These are phyloP conservation scores for Scenedesmus sp. DNA, from an alignment of 163 green algal genomes.

Conservation along the genomic window DNA sequence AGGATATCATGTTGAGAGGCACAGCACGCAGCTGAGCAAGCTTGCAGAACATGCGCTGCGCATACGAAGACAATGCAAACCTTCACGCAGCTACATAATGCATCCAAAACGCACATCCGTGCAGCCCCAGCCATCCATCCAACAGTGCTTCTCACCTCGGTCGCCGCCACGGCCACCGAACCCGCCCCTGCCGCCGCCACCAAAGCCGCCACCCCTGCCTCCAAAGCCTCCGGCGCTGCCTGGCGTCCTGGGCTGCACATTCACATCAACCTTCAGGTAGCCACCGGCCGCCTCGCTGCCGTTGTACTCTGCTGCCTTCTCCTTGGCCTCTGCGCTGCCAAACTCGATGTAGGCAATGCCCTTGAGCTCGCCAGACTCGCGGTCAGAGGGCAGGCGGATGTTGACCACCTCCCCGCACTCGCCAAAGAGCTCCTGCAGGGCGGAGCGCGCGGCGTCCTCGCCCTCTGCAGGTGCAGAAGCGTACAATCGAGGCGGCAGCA, in stretches of 20 bases:
- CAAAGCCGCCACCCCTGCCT: constrained; percentile 64
- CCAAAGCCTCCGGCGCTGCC: constrained; percentile 63
- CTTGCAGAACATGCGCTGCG: no score
- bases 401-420: constrained; percentile 82
- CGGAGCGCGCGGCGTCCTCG: constrained; percentile 63
- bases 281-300: constrained; percentile 85
- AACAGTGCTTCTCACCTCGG: constrained; percentile 11
- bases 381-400: constrained; percentile 66
- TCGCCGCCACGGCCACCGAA: constrained; percentile 26
- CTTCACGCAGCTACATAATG: no score
- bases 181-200: constrained; percentile 34
- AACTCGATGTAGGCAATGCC: constrained; percentile 97
- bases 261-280: constrained; percentile 85
- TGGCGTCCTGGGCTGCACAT: constrained; percentile 64
- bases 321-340: constrained; percentile 80
- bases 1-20: no score
- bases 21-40: no score
- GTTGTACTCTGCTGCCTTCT: constrained; percentile 79
- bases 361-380: constrained; percentile 72
- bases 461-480: constrained; percentile 59
- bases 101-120: no score
- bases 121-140: no score
- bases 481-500: neutral
- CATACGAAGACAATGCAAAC: no score
- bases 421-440: constrained; percentile 82